Conservation (phyloP, 805 yeast genomes). For the Schwanniomyces yamadae region DNA sequence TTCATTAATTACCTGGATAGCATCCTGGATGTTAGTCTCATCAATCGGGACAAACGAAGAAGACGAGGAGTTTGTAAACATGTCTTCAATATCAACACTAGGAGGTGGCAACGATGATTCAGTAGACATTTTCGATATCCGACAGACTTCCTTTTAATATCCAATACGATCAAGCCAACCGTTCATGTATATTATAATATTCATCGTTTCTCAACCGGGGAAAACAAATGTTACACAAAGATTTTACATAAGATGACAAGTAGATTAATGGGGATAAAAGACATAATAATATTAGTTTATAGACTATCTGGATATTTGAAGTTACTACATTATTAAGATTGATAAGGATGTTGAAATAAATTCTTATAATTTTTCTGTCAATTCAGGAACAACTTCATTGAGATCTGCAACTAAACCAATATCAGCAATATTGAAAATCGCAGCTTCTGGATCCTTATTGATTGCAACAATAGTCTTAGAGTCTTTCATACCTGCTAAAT, state of each 20-base stretch:
- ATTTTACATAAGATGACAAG: no score
- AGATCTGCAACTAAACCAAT: constrained; percentile 87
- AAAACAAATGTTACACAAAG: no score
- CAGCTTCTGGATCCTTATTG: constrained; percentile 92
- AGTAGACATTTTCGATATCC: constrained; percentile 2
- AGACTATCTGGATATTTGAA: no score
- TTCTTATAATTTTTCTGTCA: constrained; percentile 68
- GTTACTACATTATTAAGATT: no score
- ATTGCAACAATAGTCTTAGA: constrained; percentile 91
- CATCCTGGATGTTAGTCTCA: constrained; percentile 27
- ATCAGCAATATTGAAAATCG: constrained; percentile 90
- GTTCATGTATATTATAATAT: no score
- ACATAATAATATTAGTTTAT: no score
- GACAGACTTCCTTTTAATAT: no score
- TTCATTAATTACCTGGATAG: constrained; percentile 65
- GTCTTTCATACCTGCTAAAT: constrained; percentile 98
- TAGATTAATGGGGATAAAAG: no score
- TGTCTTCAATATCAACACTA: constrained; percentile 5
- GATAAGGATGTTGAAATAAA: no score
- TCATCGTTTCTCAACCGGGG: no score
- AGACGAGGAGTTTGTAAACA: constrained; percentile 22
- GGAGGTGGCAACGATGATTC: constrained; percentile 6
- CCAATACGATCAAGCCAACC: no score
- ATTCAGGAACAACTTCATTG: constrained; percentile 84
- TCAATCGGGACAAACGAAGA: constrained; percentile 44